Evolutionary conservation across 345 rosid genomes (phyloP).

Genomic region (Capsella bursapastoris): DNA sequence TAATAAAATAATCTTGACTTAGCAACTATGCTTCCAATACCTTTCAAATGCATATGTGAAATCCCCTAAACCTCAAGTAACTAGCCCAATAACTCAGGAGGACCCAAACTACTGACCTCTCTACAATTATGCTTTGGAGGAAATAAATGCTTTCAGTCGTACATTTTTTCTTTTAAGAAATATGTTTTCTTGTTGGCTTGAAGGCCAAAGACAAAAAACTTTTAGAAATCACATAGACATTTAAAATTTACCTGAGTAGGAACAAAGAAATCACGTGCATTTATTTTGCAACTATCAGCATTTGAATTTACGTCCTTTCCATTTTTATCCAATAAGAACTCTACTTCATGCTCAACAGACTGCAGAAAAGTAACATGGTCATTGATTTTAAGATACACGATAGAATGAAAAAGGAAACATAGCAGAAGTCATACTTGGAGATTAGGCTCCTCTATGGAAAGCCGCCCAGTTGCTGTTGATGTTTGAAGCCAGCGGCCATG

Average conservation of each 20-base stretch:
- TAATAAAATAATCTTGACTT: constrained; percentile 1
- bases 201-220: constrained; percentile 29
- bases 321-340: constrained; percentile 54
- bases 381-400: constrained; percentile 10
- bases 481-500: constrained; percentile 98
- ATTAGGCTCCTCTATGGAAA: constrained; percentile 99
- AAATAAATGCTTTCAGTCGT: constrained; percentile 30
- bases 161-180: background rate
- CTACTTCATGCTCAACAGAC: constrained; percentile 95
- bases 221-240: constrained; percentile 12
- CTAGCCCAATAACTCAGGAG: constrained; percentile 18
- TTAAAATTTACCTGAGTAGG: constrained; percentile 90
- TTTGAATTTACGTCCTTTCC: constrained; percentile 52
- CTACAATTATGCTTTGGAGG: background rate
- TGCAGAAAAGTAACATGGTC: constrained; percentile 48
- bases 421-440: constrained; percentile 71
- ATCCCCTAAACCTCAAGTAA: constrained; percentile 5
- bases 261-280: constrained; percentile 88
- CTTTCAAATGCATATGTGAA: constrained; percentile 11
- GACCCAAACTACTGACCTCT: constrained; percentile 14
- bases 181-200: constrained; percentile 23
- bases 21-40: constrained; percentile 18
- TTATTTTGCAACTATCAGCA: constrained; percentile 54
- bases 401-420: constrained; percentile 11
- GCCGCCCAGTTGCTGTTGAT: constrained; percentile 93